These are phyloP conservation scores for Russula olivacea DNA, from an alignment of 768 basidiomycete genomes.

Conservation along the genomic window DNA sequence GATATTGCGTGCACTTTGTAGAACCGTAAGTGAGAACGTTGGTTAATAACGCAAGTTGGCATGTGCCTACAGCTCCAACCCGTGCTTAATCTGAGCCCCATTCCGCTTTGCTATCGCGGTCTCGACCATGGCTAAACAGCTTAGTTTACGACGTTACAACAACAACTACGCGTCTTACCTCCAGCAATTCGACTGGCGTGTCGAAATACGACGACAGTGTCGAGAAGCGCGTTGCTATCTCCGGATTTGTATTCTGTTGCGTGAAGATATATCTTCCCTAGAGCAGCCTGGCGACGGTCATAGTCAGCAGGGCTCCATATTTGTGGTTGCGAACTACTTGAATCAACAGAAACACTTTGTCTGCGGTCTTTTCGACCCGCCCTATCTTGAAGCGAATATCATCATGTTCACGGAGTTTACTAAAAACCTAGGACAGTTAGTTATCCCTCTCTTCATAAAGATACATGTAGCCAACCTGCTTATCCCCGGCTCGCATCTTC, in stretches of 20 bases:
- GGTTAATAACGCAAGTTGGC: not conserved
- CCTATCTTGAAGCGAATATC: constrained; percentile 76
- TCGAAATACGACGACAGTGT: constrained; percentile 65
- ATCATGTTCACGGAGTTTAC: constrained; percentile 60
- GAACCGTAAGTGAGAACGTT: not conserved
- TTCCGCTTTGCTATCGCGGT: constrained; percentile 59
- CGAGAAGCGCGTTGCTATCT: constrained; percentile 69
- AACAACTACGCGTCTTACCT: constrained; percentile 40
- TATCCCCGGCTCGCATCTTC: constrained; percentile 72
- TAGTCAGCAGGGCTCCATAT: constrained; percentile 15
- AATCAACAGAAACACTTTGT: constrained; percentile 77
- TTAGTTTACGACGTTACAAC: not conserved
- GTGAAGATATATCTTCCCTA: constrained; percentile 65
- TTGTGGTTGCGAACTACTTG: constrained; percentile 44
- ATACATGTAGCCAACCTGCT: constrained; percentile 40
- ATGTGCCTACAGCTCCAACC: constrained; percentile 62
- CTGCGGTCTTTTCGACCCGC: constrained; percentile 60
- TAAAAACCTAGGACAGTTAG: constrained; percentile 41
- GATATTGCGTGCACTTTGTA: constrained; percentile 63
- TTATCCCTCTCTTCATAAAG: not conserved
- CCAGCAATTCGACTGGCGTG: constrained; percentile 69
- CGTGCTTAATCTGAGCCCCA: constrained; percentile 64
- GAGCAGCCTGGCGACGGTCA: constrained; percentile 47
- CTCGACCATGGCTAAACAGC: constrained; percentile 61
- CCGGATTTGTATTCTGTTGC: constrained; percentile 59